These are phyloP conservation scores for Cenchrus purpureus DNA, from an alignment of 176 grass and related monocot genomes.

Conservation along the genomic window DNA sequence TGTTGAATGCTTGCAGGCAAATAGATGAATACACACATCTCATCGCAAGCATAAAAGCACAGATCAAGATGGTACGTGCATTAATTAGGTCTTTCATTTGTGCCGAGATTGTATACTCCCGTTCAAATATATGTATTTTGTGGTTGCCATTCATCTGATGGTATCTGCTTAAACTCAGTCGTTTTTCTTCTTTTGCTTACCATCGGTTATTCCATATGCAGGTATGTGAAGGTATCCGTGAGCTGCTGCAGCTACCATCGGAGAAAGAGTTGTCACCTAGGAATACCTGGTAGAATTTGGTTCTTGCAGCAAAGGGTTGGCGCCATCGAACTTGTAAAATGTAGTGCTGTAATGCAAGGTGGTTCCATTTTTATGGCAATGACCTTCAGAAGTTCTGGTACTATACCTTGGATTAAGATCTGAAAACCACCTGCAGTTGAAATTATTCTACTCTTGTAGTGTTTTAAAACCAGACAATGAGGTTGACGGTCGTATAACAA, in stretches of 20 bases:
- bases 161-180: slow-evolving; percentile 6
- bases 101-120: neutral
- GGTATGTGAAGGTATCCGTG: slow-evolving; percentile 18
- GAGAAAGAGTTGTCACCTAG: slow-evolving; percentile 18
- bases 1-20: slow-evolving; percentile 62
- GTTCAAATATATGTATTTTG: neutral
- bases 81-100: neutral
- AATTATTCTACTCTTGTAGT: neutral
- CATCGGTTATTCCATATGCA: neutral
- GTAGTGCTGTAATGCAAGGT: neutral
- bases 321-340: slow-evolving; percentile 8
- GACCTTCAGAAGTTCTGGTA: neutral
- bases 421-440: neutral
- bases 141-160: neutral
- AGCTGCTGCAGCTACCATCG: slow-evolving; percentile 5
- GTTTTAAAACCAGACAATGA: neutral
- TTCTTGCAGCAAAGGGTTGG: neutral
- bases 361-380: neutral
- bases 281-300: slow-evolving; percentile 16
- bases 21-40: slow-evolving; percentile 93
- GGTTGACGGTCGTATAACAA: neutral
- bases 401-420: neutral
- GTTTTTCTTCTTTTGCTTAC: neutral
- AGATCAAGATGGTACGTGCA: slow-evolving; percentile 79
- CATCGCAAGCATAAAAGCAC: slow-evolving; percentile 82